Evolutionary conservation across 2,329 filamentous ascomycete genomes (phyloP), one percentile per base, ranked within the genome.

Genomic region (Pyricularia grisea): DNA sequence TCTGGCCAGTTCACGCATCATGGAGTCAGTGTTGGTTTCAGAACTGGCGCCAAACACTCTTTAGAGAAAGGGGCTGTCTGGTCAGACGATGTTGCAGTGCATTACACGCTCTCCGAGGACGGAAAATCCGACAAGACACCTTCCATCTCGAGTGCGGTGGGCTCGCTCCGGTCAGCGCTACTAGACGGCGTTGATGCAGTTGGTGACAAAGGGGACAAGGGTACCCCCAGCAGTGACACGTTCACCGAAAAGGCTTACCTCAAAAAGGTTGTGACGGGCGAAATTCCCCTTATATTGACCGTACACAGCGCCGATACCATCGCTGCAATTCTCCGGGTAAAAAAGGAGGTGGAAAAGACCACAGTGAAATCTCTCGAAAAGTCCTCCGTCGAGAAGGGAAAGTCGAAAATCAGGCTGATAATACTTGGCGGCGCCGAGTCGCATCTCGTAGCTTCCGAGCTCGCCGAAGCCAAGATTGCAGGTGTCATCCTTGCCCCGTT

Each of bases 371-470:
- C 33, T 67, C 4, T 0, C 73, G 72, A 1, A 68, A 73, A 55
- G 36, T 55, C 28, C 42, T 20, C 65, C 70, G 1, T 67, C 68
- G 5, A 11, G 66, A 67, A 60, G 17, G 28, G 27, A 20, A 33
- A 65, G 14, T 25, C 69, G 1, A 70, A 70, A 20, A 79, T 90
- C 50, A 82, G 79, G n/a, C 70, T 91, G 10, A 81, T 85, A 68
- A 81, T 91, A 67, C 76, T 89, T 27, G 89, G 89, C 71, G 89
- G 83, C 60, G 87, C 88, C 5, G 89, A 91, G 76, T 82, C 88
- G 0, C 81, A 87, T 73, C 78, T 91, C 0, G 75, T 91, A 0
- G 88, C 88, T 0, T 71, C 79, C 1, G 84, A 87, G 69, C 81
- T 91, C 12, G 87, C 87, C 0, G 79, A 79, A 0, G 86, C 87